phyloP scores from a whole-genome alignment of 1,284 basidiomycete species.

The Rugosomyces carneus region DNA sequence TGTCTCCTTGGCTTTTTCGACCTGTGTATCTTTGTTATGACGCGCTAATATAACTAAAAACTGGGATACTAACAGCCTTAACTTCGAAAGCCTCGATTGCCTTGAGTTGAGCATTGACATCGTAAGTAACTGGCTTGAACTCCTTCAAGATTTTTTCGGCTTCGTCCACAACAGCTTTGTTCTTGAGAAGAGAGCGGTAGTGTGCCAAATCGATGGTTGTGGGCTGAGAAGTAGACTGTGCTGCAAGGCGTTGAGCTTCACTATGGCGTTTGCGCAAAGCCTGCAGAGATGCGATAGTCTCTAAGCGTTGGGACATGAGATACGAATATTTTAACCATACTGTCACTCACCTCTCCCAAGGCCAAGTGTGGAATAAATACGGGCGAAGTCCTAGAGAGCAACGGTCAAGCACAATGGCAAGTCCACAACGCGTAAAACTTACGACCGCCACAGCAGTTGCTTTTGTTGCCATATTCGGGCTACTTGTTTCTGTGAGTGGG shows the following conservation, averaged over 20 bases:
- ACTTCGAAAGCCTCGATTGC: conserved; percentile 96
- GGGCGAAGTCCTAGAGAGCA: conserved; percentile 75
- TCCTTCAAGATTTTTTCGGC: conserved; percentile 86
- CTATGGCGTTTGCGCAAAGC: conserved; percentile 95
- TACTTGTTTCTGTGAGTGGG: conserved; percentile 8
- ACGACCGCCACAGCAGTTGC: conserved; percentile 75
- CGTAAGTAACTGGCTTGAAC: conserved; percentile 98
- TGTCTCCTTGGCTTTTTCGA: conserved; percentile 88
- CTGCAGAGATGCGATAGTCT: conserved; percentile 85
- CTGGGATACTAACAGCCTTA: conserved; percentile 72
- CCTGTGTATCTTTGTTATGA: conserved; percentile 39
- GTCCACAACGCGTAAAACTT: conserved; percentile 25
- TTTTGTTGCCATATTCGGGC: conserved; percentile 69
- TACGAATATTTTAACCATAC: neutral
- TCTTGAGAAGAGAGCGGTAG: conserved; percentile 91
- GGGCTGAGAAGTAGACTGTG: conserved; percentile 66
- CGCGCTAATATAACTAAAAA: conserved; percentile 4
- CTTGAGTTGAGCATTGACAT: conserved; percentile 87
- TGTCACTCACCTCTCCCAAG: conserved; percentile 76
- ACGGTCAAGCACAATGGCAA: conserved; percentile 1
- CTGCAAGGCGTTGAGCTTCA: conserved; percentile 79
- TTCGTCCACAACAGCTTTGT: conserved; percentile 88
- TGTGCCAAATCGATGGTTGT: conserved; percentile 85
- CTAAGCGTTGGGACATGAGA: conserved; percentile 35
- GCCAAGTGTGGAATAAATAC: conserved; percentile 86